Evolutionary conservation across 2,329 filamentous ascomycete genomes (phyloP).

Genomic region (Fusarium sp.): DNA sequence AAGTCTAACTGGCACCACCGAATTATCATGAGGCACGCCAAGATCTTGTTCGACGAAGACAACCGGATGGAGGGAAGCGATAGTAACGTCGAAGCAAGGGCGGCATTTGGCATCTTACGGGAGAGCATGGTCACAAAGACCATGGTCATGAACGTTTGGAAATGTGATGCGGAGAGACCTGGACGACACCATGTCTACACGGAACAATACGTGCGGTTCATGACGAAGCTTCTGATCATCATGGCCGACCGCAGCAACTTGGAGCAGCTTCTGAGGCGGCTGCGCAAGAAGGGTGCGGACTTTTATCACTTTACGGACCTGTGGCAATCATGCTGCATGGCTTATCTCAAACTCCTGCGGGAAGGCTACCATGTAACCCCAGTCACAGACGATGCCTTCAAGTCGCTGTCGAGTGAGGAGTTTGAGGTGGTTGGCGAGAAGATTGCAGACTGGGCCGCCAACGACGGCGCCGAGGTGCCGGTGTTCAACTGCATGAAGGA

Average conservation of each 20-base stretch:
- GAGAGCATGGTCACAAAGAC: conserved; percentile 88
- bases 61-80: conserved; percentile 54
- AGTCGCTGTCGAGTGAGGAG: conserved; percentile 64
- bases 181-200: conserved; percentile 95
- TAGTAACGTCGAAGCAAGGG: conserved; percentile 75
- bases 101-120: conserved; percentile 81
- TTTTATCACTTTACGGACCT: conserved; percentile 72
- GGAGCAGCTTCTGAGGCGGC: conserved; percentile 81
- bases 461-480: conserved; percentile 51
- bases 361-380: conserved; percentile 59
- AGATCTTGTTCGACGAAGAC: conserved; percentile 64
- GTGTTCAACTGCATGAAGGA: conserved; percentile 68
- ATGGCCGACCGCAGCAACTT: conserved; percentile 80
- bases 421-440: conserved; percentile 68
- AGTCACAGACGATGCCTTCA: conserved; percentile 66
- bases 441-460: conserved; percentile 66
- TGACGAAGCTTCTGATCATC: conserved; percentile 79
- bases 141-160: conserved; percentile 95
- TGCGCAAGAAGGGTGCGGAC: conserved; percentile 85
- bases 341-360: conserved; percentile 66
- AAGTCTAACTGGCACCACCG: conserved; percentile 97
- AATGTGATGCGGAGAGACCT: conserved; percentile 84
- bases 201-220: conserved; percentile 85
- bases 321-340: conserved; percentile 67
- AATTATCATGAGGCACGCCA: conserved; percentile 80